phyloP scores from a whole-genome alignment of 306 rosid genomes.

The Crataegus laevigata region DNA sequence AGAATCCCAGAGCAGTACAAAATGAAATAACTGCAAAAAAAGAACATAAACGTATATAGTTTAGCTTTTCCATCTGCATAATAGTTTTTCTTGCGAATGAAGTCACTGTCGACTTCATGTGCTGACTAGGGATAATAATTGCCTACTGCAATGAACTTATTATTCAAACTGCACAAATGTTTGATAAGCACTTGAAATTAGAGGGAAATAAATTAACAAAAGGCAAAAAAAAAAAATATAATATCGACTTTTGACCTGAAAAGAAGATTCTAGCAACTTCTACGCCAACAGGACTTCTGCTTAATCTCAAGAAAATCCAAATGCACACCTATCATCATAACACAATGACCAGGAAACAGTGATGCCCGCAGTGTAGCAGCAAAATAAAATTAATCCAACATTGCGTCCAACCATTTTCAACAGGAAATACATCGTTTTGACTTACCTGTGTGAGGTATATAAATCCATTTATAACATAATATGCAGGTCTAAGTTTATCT shows the following conservation, averaged over 20 bases:
- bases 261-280: constrained; percentile 57
- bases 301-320: constrained; percentile 49
- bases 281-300: constrained; percentile 27
- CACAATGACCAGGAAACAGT: constrained; percentile 14
- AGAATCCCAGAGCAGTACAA: constrained; percentile 60
- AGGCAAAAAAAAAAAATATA: background rate
- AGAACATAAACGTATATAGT: background rate
- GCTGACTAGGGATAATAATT: background rate
- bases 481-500: constrained; percentile 55
- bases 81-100: background rate
- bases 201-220: background rate
- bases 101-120: background rate
- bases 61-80: background rate
- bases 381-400: background rate
- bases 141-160: background rate
- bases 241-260: constrained; percentile 41
- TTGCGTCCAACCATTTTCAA: background rate
- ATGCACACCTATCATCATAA: constrained; percentile 41
- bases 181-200: background rate
- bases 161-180: background rate
- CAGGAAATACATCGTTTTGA: background rate
- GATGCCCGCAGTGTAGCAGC: background rate
- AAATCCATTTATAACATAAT: constrained; percentile 51
- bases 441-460: constrained; percentile 53
- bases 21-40: constrained; percentile 55